phyloP scores from a whole-genome alignment of 768 basidiomycete species.

The Aureoboletus auriporus region DNA sequence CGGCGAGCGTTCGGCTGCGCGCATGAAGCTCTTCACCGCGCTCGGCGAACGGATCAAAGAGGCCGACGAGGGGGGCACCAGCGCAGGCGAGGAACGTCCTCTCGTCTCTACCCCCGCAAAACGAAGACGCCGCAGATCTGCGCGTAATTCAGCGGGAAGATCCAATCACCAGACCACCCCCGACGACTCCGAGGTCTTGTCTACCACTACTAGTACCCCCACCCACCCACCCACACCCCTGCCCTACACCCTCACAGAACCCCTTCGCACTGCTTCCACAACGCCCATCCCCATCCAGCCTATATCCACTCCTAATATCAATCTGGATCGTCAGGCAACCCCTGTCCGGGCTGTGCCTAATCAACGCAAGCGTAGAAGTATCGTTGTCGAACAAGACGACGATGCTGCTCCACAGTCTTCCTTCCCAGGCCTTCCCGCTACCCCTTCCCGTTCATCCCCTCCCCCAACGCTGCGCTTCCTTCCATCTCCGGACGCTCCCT shows the following conservation, averaged over 20 bases:
- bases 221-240: constrained; percentile 49
- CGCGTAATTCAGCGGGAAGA: constrained; percentile 33
- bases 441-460: constrained; percentile 38
- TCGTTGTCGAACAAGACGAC: constrained; percentile 69
- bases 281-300: constrained; percentile 29
- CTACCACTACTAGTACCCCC: constrained; percentile 56
- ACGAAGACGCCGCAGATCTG: constrained; percentile 55
- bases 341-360: constrained; percentile 34
- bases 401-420: constrained; percentile 41
- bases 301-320: constrained; percentile 23
- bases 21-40: constrained; percentile 61
- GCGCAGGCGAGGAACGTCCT: constrained; percentile 53
- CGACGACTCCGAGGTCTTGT: constrained; percentile 42
- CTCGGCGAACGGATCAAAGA: constrained; percentile 58
- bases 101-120: constrained; percentile 43
- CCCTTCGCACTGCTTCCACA: constrained; percentile 23
- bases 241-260: constrained; percentile 32
- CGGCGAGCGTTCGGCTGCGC: constrained; percentile 71
- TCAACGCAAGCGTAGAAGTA: constrained; percentile 52
- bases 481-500: constrained; percentile 53
- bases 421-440: constrained; percentile 38
- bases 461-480: constrained; percentile 34
- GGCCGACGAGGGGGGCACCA: constrained; percentile 58
- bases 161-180: constrained; percentile 39
- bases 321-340: constrained; percentile 30